Conservation (phyloP, 2,329 filamentous ascomycete genomes). For the Ascochyta rabiei region DNA sequence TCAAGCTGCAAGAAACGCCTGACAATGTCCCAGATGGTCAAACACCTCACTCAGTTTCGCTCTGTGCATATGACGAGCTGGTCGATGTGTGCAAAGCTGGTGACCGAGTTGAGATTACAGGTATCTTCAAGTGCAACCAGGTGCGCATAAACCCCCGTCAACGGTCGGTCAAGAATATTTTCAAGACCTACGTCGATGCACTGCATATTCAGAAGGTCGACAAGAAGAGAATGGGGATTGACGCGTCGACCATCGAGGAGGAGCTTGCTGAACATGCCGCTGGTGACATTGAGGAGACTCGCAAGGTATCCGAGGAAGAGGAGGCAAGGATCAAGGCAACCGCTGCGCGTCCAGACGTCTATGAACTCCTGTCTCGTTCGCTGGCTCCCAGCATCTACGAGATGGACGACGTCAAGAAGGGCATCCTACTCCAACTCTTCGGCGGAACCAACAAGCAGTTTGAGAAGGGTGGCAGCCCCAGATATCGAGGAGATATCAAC, state of each 20-base stretch:
- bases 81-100: conserved; percentile 98
- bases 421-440: conserved; percentile 93
- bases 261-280: conserved; percentile 75
- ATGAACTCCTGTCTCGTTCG: conserved; percentile 88
- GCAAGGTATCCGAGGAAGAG: conserved; percentile 84
- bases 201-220: conserved; percentile 96
- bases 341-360: conserved; percentile 81
- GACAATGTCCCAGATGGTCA: conserved; percentile 94
- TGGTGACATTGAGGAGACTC: conserved; percentile 79
- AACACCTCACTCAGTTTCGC: conserved; percentile 94
- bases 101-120: conserved; percentile 93
- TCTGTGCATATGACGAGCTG: conserved; percentile 95
- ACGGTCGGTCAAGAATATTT: conserved; percentile 89
- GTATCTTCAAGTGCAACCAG: conserved; percentile 93
- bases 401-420: conserved; percentile 98
- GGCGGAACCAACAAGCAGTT: conserved; percentile 98
- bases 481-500: conserved; percentile 97
- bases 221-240: conserved; percentile 90
- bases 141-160: conserved; percentile 94
- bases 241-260: conserved; percentile 84
- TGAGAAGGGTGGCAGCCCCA: conserved; percentile 92
- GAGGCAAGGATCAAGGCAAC: conserved; percentile 86
- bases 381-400: conserved; percentile 95
- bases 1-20: conserved; percentile 97
- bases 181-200: conserved; percentile 97